Evolutionary conservation across 2,329 filamentous ascomycete genomes (phyloP).

Genomic region (Hypomyces rosellus): DNA sequence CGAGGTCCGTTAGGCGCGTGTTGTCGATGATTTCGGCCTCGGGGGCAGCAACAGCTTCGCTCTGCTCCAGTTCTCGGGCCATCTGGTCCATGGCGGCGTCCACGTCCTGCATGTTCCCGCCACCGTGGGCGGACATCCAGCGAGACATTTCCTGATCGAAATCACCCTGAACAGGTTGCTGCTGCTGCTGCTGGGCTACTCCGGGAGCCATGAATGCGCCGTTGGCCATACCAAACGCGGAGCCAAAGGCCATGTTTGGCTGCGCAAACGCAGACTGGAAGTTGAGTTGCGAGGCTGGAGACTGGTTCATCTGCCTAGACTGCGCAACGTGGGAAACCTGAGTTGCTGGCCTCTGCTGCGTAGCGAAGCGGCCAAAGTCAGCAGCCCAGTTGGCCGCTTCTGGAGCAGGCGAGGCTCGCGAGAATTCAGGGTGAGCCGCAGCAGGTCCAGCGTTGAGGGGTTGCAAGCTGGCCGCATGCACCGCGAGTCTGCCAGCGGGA

Average conservation of each 20-base stretch:
- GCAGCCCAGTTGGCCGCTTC: constrained; percentile 29
- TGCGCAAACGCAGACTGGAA: constrained; percentile 27
- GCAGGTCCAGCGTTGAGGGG: constrained; percentile 18
- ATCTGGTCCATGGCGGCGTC: constrained; percentile 39
- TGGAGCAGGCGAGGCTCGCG: constrained; percentile 20
- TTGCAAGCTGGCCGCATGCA: constrained; percentile 28
- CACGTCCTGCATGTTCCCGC: constrained; percentile 31
- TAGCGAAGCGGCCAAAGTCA: constrained; percentile 30
- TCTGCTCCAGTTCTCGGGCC: constrained; percentile 34
- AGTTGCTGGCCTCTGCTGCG: constrained; percentile 19
- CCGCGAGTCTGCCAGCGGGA: constrained; percentile 28
- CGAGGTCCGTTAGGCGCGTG: constrained; percentile 22
- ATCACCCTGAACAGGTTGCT: constrained; percentile 21
- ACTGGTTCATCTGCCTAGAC: constrained; percentile 20
- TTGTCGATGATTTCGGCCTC: background rate
- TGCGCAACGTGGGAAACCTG: constrained; percentile 16
- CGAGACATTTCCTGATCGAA: constrained; percentile 35
- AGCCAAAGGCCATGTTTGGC: constrained; percentile 18
- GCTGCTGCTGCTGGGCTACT: constrained; percentile 16
- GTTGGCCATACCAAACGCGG: constrained; percentile 20
- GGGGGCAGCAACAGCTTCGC: constrained; percentile 21
- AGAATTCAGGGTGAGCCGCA: constrained; percentile 15
- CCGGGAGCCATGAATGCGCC: constrained; percentile 20
- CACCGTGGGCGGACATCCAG: constrained; percentile 34
- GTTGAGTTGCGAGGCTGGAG: constrained; percentile 17